A percentile compares a stretch with the other conserved stretches of the same genome.
phyloP scores from a whole-genome alignment of 1,139 yeast species.

The Taphrina wiesneri region DNA sequence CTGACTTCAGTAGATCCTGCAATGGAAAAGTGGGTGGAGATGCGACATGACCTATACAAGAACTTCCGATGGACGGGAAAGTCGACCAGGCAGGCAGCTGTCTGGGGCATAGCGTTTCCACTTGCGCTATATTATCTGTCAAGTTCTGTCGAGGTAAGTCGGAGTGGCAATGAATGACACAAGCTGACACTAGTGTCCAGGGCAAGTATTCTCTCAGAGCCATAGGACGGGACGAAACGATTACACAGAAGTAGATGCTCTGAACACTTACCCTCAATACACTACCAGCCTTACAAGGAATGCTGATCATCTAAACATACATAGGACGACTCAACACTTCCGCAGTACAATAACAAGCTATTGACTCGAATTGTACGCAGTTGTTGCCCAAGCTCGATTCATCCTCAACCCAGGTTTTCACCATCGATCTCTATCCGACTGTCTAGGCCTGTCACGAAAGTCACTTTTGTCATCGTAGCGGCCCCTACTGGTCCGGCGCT shows the following conservation, averaged over 20 bases:
- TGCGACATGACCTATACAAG: conserved; percentile 28
- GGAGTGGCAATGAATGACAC: no score
- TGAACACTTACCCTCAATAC: not conserved
- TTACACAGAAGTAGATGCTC: conserved; percentile 5
- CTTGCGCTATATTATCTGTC: conserved; percentile 17
- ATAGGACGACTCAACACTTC: not conserved
- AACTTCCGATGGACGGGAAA: conserved; percentile 32
- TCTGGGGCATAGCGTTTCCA: conserved; percentile 28
- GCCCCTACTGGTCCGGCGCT: not conserved
- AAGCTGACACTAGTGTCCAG: not conserved
- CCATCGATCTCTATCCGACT: not conserved
- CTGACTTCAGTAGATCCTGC: conserved; percentile 21
- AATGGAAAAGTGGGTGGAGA: conserved; percentile 30
- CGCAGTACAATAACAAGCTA: not conserved
- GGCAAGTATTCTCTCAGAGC: conserved; percentile 25
- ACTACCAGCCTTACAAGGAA: not conserved
- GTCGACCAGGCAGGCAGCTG: conserved; percentile 27
- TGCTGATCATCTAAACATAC: not conserved
- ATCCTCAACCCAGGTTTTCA: no score
- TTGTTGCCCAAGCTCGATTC: not conserved
- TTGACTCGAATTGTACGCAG: not conserved
- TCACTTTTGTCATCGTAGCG: not conserved
- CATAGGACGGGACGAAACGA: conserved; percentile 17
- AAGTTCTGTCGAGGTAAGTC: conserved; percentile 20
- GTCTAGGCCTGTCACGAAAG: not conserved